Evolutionary conservation across 768 basidiomycete genomes (phyloP).

Genomic region (Tricholomella constricta): DNA sequence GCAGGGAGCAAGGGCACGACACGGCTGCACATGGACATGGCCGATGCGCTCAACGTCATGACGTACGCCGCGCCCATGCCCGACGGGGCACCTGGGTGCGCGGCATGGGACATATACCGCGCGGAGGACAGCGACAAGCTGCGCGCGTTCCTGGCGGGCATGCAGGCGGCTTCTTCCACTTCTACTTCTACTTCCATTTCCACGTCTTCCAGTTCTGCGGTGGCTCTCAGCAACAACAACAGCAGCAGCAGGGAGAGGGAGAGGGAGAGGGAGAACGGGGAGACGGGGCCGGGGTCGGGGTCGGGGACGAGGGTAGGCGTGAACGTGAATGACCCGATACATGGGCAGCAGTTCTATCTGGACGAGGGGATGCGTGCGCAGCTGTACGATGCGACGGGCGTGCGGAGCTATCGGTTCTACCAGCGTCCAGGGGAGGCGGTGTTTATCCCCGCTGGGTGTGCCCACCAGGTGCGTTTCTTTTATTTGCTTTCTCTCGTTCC

Average conservation of each 20-base stretch:
- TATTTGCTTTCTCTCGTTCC: background rate
- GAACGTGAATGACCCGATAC: conserved; percentile 73
- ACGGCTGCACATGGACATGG: conserved; percentile 92
- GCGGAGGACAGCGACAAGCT: conserved; percentile 81
- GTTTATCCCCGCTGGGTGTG: conserved; percentile 93
- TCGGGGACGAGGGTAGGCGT: conserved; percentile 39
- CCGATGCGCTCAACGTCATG: conserved; percentile 93
- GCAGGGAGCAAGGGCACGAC: conserved; percentile 82
- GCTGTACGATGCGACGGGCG: conserved; percentile 65
- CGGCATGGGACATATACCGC: conserved; percentile 90
- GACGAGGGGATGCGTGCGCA: conserved; percentile 67
- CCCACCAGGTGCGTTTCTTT: conserved; percentile 70
- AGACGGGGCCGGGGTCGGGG: background rate
- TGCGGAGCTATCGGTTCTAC: conserved; percentile 82
- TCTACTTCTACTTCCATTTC: too few species aligned
- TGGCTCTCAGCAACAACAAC: too few species aligned
- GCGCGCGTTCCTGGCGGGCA: conserved; percentile 62
- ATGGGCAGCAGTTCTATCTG: conserved; percentile 86
- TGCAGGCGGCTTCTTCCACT: background rate
- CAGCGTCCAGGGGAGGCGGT: conserved; percentile 92
- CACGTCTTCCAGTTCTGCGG: too few species aligned
- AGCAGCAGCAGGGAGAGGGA: too few species aligned
- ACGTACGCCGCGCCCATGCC: conserved; percentile 60
- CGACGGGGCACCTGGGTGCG: conserved; percentile 72
- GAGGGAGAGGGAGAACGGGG: background rate